Evolutionary conservation across 345 rosid species (phyloP).

Genomic region (Fremontodendron californicum): DNA sequence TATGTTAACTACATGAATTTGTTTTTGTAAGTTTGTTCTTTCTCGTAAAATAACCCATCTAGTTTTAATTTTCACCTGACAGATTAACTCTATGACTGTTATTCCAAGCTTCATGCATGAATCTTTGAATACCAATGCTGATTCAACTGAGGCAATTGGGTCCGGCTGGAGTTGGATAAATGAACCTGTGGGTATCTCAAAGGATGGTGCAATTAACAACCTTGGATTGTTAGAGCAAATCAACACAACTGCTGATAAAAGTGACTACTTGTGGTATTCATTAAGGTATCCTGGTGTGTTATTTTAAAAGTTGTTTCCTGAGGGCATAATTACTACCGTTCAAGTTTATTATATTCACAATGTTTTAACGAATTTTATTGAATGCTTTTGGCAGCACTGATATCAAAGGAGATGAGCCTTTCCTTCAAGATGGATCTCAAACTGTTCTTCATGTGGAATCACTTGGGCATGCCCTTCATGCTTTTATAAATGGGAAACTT

Average conservation of each 20-base stretch:
- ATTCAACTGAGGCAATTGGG: conserved; percentile 40
- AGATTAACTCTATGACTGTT: conserved; percentile 69
- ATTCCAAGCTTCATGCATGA: conserved; percentile 47
- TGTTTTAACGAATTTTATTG: not conserved
- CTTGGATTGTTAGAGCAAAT: conserved; percentile 81
- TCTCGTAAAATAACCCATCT: not conserved
- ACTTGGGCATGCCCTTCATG: conserved; percentile 80
- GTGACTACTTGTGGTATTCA: conserved; percentile 94
- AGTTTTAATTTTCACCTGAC: conserved; percentile 16
- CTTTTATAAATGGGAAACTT: conserved; percentile 73
- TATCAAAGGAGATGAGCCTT: conserved; percentile 49
- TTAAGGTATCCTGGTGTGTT: conserved; percentile 44
- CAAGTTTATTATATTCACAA: not conserved
- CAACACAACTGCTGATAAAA: conserved; percentile 77
- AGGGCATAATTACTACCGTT: conserved; percentile 1
- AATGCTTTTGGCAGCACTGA: conserved; percentile 37
- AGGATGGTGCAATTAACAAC: conserved; percentile 52
- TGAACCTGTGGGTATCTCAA: conserved; percentile 85
- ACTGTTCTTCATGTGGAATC: conserved; percentile 72
- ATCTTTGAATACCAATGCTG: conserved; percentile 37
- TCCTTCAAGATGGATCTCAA: conserved; percentile 65
- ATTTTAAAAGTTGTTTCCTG: not conserved
- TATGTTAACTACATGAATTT: not conserved
- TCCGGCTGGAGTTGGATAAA: conserved; percentile 73
- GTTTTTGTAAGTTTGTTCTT: not conserved